Evolutionary conservation across 257 asterid genomes (phyloP), one percentile per base, ranked within the genome.

Genomic region (Solanum lignicaule): DNA sequence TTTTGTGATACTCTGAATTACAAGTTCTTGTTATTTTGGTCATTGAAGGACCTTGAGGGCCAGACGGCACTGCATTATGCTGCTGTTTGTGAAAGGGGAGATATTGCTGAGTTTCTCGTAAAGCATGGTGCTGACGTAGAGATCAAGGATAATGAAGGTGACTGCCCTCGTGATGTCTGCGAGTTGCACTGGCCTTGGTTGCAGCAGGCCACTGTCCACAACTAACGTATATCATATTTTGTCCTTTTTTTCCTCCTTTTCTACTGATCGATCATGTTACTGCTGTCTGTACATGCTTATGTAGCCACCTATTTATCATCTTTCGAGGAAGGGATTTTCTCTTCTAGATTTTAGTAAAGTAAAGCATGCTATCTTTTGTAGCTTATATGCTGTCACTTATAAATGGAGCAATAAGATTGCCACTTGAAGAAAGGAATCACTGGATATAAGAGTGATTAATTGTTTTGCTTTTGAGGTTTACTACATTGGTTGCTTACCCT

Each of bases 41-140:
- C 27, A 85, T 85, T 90, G 88, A 88, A 97, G 99, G 99, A 97
- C 82, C 91, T 90, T 43, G 99, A 97, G 87, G 99, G 99, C 55
- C 99, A 96, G 91, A 92, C 98, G 6, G 93, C 99, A 21, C 87
- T 96, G 88, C 99, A 97, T 88, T 97, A 97, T 87, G 99, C 99
- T 78, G 94, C 97, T 60, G 95, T 97, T 62, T 97, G 99, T 73
- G 99, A 96, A 87, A 94, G 99, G 90, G 89, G 90, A 73, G 92
- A 91, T 90, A 91, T 97, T 14, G 96, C 97, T 6, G 97, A 96
- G 89, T 85, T 95, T 52, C 99, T 97, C 13, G 94, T 97, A 93
- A 94, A 95, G 81, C 93, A 92, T n/a, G 93, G 94, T 27, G 98
- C 97, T 21, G 96, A 95, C 89, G 84, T 89, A 83, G 95, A 90